Conservation (phyloP, 176 grass and related monocot species). For the Secale cereale region DNA sequence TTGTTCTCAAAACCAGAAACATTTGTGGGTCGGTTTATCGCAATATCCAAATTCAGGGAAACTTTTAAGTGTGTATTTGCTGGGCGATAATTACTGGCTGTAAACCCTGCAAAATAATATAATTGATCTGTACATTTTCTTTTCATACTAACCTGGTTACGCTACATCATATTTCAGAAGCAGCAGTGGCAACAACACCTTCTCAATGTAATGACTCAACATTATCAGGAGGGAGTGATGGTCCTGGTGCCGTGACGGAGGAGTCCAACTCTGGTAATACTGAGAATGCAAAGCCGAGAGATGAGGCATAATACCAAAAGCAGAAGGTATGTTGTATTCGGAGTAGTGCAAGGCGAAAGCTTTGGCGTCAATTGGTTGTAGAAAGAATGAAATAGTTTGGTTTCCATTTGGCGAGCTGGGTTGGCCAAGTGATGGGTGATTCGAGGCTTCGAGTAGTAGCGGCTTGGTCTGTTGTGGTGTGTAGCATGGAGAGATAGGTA, state of each 20-base stretch:
- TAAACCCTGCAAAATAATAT: too few species aligned
- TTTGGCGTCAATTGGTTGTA: neutral
- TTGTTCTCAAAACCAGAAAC: neutral
- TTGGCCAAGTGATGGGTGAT: neutral
- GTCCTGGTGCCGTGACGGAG: neutral
- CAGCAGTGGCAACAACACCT: constrained; percentile 15
- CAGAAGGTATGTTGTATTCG: neutral
- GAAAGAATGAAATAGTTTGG: neutral
- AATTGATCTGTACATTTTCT: neutral
- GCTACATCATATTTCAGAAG: constrained; percentile 19
- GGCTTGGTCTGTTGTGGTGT: neutral
- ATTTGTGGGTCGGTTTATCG: neutral
- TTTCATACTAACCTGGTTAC: neutral
- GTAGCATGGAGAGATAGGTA: constrained; percentile 9
- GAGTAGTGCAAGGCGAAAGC: neutral
- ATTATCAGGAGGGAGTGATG: constrained; percentile 19
- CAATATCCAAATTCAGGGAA: neutral
- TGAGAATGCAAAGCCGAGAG: constrained; percentile 35
- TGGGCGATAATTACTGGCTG: neutral
- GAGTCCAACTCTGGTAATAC: constrained; percentile 22
- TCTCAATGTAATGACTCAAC: constrained; percentile 20
- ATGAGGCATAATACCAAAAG: constrained; percentile 1
- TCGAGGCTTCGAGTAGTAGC: neutral
- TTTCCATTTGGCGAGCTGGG: neutral
- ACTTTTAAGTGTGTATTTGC: neutral